These are phyloP conservation scores for Pseudotulostoma volvatum DNA, from an alignment of 495 filamentous ascomycete species.

Conservation along the genomic window DNA sequence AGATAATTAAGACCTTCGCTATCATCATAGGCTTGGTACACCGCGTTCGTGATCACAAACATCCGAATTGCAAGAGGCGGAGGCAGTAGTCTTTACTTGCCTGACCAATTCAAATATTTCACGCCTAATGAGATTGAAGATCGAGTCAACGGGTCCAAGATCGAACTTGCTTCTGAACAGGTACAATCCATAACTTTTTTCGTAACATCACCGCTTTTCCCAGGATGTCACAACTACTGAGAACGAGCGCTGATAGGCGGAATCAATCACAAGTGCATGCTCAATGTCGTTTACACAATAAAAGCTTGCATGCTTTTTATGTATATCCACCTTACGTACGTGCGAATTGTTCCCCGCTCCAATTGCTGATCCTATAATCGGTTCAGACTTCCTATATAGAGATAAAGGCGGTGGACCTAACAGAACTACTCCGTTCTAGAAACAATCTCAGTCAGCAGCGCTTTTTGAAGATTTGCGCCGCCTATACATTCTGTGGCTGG, in stretches of 20 bases:
- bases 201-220: neutral
- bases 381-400: neutral
- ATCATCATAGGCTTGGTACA: conserved; percentile 12
- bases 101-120: conserved; percentile 19
- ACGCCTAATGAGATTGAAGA: conserved; percentile 20
- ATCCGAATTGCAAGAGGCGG: conserved; percentile 28
- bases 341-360: neutral
- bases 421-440: neutral
- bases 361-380: neutral
- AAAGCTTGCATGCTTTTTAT: conserved; percentile 38
- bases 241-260: neutral
- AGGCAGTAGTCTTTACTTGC: conserved; percentile 27
- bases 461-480: conserved; percentile 15
- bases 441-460: conserved; percentile 15
- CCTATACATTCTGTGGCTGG: conserved; percentile 18
- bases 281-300: conserved; percentile 30
- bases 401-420: neutral
- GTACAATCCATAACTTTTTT: no score
- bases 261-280: conserved; percentile 19
- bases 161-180: conserved; percentile 31
- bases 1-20: neutral
- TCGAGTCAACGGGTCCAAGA: conserved; percentile 28
- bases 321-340: conserved; percentile 27
- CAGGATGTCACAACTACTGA: neutral
- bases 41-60: conserved; percentile 22